phyloP scores from a whole-genome alignment of 2,329 filamentous ascomycete genomes.

The Podosphaera aphanis region DNA sequence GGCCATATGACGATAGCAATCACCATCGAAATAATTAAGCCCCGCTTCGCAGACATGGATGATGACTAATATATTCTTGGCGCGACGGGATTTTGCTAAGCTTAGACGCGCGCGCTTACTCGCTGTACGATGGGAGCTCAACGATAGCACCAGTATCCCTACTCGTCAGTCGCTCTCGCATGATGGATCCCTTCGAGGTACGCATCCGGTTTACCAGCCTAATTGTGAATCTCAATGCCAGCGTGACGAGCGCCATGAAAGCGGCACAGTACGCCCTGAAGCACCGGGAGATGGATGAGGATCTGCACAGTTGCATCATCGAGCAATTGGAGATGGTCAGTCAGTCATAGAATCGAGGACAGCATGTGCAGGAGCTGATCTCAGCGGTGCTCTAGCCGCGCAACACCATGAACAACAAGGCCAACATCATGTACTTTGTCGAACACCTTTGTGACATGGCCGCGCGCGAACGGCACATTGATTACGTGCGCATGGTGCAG shows the following conservation, averaged over 20 bases:
- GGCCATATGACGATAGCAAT: too few relatives aligned
- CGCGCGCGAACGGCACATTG: constrained; percentile 40
- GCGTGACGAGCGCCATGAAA: constrained; percentile 70
- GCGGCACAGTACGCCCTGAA: constrained; percentile 87
- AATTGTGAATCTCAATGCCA: constrained; percentile 76
- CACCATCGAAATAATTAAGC: too few relatives aligned
- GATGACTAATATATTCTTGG: too few relatives aligned
- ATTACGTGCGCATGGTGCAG: constrained; percentile 87
- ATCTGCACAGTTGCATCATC: constrained; percentile 87
- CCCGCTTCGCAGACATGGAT: too few relatives aligned
- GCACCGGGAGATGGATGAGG: constrained; percentile 85
- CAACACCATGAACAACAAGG: constrained; percentile 86
- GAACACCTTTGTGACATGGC: constrained; percentile 64
- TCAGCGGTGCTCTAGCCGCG: constrained; percentile 18
- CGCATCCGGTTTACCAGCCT: constrained; percentile 89
- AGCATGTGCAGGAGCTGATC: not conserved
- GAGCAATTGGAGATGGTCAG: constrained; percentile 72
- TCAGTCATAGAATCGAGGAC: constrained; percentile 2
- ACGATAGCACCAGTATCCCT: not conserved
- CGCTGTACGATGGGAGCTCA: too few relatives aligned
- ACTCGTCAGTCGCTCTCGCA: not conserved
- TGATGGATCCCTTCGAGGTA: constrained; percentile 70
- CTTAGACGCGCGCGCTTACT: too few relatives aligned
- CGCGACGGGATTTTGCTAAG: too few relatives aligned
- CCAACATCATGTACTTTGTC: constrained; percentile 98